phyloP scores from a whole-genome alignment of 805 yeast species.

The Starmerella bacillaris region DNA sequence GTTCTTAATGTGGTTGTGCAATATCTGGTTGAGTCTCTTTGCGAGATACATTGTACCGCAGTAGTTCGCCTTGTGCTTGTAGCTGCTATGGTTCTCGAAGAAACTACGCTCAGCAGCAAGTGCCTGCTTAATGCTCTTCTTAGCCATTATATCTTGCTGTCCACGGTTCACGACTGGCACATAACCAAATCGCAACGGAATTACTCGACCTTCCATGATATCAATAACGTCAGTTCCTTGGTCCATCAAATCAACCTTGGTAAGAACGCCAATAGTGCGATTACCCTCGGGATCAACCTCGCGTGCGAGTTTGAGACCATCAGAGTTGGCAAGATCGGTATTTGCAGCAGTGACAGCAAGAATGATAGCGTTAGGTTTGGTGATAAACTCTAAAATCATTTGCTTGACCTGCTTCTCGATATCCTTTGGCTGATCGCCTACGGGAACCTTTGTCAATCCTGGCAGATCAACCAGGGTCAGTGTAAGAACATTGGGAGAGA shows the following conservation, averaged over 20 bases:
- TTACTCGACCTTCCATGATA: constrained; percentile 84
- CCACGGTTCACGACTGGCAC: constrained; percentile 96
- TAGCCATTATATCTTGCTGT: constrained; percentile 80
- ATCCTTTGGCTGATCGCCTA: constrained; percentile 96
- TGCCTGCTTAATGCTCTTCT: constrained; percentile 78
- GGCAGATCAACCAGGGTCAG: constrained; percentile 92
- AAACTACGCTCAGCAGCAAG: constrained; percentile 61
- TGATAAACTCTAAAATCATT: constrained; percentile 78
- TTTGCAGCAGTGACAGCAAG: constrained; percentile 92
- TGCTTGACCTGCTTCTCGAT: constrained; percentile 87
- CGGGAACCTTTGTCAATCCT: constrained; percentile 94
- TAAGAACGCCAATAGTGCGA: constrained; percentile 90
- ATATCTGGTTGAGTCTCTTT: constrained; percentile 72
- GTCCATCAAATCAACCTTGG: constrained; percentile 95
- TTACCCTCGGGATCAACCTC: constrained; percentile 94
- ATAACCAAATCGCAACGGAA: constrained; percentile 87
- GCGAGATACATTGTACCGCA: constrained; percentile 97
- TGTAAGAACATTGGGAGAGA: constrained; percentile 86
- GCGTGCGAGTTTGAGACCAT: constrained; percentile 86
- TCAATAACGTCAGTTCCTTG: constrained; percentile 95
- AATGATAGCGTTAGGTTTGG: constrained; percentile 90
- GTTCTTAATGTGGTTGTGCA: constrained; percentile 75
- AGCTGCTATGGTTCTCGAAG: constrained; percentile 76
- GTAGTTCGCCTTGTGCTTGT: constrained; percentile 77
- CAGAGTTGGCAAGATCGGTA: constrained; percentile 92